Conservation (phyloP, 2,329 filamentous ascomycete species). For the Fusarium siculi region DNA sequence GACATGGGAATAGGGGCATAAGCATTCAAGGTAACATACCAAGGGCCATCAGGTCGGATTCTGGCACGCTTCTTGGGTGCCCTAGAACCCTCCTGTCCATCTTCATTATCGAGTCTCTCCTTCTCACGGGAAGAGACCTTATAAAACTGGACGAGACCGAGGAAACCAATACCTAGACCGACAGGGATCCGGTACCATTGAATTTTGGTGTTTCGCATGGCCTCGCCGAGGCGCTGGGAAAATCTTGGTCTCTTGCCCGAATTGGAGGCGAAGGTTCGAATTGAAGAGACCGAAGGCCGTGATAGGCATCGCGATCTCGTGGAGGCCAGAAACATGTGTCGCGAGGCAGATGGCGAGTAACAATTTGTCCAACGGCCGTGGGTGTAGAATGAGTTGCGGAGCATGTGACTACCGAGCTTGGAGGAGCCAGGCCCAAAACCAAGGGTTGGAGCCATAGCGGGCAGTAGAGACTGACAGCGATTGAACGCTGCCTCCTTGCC, state of each 20-base stretch:
- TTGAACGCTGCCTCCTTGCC: constrained; percentile 24
- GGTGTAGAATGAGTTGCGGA: constrained; percentile 44
- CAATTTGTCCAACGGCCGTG: constrained; percentile 46
- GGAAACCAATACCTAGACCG: constrained; percentile 83
- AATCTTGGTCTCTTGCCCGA: constrained; percentile 61
- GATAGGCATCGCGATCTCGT: constrained; percentile 42
- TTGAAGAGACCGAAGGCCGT: constrained; percentile 37
- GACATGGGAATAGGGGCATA: constrained; percentile 20
- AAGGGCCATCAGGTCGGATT: constrained; percentile 85
- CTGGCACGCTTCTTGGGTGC: constrained; percentile 65
- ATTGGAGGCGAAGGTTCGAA: constrained; percentile 49
- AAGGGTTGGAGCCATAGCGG: constrained; percentile 49
- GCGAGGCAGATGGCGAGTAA: constrained; percentile 34
- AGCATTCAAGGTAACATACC: constrained; percentile 59
- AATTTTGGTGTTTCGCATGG: constrained; percentile 66
- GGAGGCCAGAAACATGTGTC: constrained; percentile 37
- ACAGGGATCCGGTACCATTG: constrained; percentile 94
- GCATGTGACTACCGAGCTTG: constrained; percentile 48
- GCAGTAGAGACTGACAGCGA: constrained; percentile 27
- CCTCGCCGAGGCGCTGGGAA: constrained; percentile 62
- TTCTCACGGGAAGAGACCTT: constrained; percentile 71
- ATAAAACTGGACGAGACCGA: constrained; percentile 86
- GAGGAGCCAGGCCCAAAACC: constrained; percentile 50
- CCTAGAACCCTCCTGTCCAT: constrained; percentile 53
- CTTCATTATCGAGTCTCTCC: constrained; percentile 60